Evolutionary conservation across 805 yeast genomes (phyloP).

Genomic region (Yarrowia bubula): DNA sequence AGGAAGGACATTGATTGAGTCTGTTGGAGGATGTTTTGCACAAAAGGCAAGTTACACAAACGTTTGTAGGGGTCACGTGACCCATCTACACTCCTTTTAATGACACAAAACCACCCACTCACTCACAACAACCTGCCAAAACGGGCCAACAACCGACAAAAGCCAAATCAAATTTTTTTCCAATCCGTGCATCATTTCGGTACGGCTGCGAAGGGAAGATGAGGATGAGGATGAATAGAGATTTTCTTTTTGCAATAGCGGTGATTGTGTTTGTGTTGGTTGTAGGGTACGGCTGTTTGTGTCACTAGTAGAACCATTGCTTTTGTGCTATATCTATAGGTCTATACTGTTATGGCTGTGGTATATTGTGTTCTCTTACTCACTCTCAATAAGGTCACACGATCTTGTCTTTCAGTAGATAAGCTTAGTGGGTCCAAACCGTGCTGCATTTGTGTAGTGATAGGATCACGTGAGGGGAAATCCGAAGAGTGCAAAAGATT

Average conservation of each 20-base stretch:
- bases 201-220: slow-evolving; percentile 11
- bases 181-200: background rate
- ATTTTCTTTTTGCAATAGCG: background rate
- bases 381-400: background rate
- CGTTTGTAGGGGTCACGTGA: background rate
- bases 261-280: background rate
- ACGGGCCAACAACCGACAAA: background rate
- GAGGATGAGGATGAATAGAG: too few species aligned
- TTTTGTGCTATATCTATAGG: too few species aligned
- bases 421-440: slow-evolving; percentile 4
- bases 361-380: background rate
- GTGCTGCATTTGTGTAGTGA: background rate
- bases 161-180: background rate
- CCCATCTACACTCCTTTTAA: too few species aligned
- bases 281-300: background rate
- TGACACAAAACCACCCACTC: too few species aligned
- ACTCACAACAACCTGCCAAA: too few species aligned
- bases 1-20: background rate
- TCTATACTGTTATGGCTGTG: background rate
- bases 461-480: background rate
- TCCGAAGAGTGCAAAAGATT: background rate
- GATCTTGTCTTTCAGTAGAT: background rate
- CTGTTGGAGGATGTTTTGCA: too few species aligned
- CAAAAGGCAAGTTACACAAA: too few species aligned
- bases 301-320: background rate